Conservation (phyloP, 2,329 filamentous ascomycete species). For the Stachybotrys chartarum region DNA sequence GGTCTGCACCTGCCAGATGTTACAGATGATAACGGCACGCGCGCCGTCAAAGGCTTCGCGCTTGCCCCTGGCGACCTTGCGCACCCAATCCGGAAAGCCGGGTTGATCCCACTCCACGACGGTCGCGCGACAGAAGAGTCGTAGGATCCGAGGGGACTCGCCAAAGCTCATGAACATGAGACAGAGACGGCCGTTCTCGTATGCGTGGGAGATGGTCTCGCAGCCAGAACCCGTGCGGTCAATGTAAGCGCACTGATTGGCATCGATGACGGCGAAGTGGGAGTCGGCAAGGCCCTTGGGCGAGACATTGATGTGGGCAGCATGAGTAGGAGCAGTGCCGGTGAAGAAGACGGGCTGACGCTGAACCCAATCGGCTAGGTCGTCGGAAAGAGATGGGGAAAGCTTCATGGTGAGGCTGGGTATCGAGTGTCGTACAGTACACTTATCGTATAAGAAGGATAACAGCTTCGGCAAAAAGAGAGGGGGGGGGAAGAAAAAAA, state of each 20-base stretch:
- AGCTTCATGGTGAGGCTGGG: conserved; percentile 45
- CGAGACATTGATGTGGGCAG: conserved; percentile 66
- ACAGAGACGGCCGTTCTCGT: conserved; percentile 70
- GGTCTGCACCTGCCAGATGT: conserved; percentile 60
- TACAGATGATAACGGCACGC: conserved; percentile 52
- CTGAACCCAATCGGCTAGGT: conserved; percentile 57
- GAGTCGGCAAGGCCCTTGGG: conserved; percentile 61
- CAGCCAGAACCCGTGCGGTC: conserved; percentile 69
- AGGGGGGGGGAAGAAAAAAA: neutral
- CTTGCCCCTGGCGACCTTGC: conserved; percentile 26
- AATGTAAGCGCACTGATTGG: conserved; percentile 59
- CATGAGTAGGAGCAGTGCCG: conserved; percentile 61
- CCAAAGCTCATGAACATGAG: conserved; percentile 68
- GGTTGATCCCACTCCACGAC: conserved; percentile 54
- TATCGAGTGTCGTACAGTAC: neutral
- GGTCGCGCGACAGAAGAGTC: conserved; percentile 52
- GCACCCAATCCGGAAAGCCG: conserved; percentile 41
- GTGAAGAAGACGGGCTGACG: conserved; percentile 70
- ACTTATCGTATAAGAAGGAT: neutral
- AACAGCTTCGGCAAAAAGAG: neutral
- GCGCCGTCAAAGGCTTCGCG: conserved; percentile 37
- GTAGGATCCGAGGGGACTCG: conserved; percentile 50
- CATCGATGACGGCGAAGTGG: conserved; percentile 54
- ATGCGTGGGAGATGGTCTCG: conserved; percentile 69
- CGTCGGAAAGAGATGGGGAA: conserved; percentile 44